phyloP scores from a whole-genome alignment of 805 yeast genomes.

The Komagataella ulmi region DNA sequence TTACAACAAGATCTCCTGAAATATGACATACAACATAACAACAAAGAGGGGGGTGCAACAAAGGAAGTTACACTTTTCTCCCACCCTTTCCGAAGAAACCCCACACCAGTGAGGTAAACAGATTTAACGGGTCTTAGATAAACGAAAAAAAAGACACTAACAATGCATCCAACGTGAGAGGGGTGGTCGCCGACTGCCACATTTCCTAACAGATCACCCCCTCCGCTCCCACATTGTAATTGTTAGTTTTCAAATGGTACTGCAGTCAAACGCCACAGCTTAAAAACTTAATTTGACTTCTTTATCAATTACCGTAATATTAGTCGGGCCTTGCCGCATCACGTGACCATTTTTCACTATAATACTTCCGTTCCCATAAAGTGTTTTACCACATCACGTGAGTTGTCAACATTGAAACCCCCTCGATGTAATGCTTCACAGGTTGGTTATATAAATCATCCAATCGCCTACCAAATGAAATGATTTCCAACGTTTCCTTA shows the following conservation, averaged over 20 bases:
- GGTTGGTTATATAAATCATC: not conserved
- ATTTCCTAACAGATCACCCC: no score
- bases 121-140: not conserved
- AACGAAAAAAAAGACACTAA: not conserved
- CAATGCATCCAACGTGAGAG: no score
- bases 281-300: not conserved
- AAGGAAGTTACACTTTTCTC: not conserved
- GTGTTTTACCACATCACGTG: not conserved
- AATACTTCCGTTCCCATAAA: not conserved
- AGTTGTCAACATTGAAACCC: not conserved
- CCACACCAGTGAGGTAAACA: not conserved
- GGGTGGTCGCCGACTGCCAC: no score
- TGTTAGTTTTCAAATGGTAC: no score
- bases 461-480: not conserved
- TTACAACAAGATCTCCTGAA: not conserved
- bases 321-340: not conserved
- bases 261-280: not conserved
- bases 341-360: not conserved
- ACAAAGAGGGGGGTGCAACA: not conserved
- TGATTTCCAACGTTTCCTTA: slow-evolving; percentile 10
- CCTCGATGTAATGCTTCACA: not conserved
- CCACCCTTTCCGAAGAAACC: not conserved
- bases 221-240: no score
- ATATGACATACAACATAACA: not conserved
- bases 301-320: not conserved